Base-by-base conservation (phyloP, 768 basidiomycete species). In the Amanita fuliginea region DNA sequence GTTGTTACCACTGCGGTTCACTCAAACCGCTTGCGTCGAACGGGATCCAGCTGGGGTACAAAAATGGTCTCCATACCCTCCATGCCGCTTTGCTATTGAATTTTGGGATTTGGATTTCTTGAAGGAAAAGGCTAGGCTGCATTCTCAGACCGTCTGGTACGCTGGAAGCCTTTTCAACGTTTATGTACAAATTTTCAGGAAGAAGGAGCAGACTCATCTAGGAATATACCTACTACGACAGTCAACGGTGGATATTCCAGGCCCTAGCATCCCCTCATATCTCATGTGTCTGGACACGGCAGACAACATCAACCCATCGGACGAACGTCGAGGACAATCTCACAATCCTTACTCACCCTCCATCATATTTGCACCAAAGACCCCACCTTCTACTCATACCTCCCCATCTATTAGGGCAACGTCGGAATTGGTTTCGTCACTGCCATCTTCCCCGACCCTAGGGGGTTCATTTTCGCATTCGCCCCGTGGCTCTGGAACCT, bases 211-310 rank as follows among this genome's bases (percentile, higher is more conserved):
- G 47, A 61, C 68, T 2, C 92, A 96, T 58, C 70, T 95, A 1
- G 93, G 93, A 1, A 79, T 95, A 26, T 95, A 95, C 58, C 72
- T 95, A 1, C 89, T 93, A 60, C 75, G 93, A 6, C 91, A 94
- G 62, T 85, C 83, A 18, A 81, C 71, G 48, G 74, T 88, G 24
- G 90, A 93, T 54, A 74, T 92, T 30, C 88, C 90, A n/a, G 66
- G 74, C 0, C 64, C 79, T n/a, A 87, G 86, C 32, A 67, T 74
- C 1, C 83, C 82, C 8, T 60, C 60, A 19, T 46, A 39, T 53
- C 55, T 46, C 49, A 56, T 51, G 26, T 41, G 47, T 26, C 14
- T n/a, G 28, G 47, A 40, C 26, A 21, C 18, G 8, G 21, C 30
- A 7, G n/a, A 40, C 14, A 32, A 19, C 18, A 9, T 22, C 14